Percentiles rank a stretch among this genome's conserved stretches.
Evolutionary conservation across 306 rosid genomes (phyloP).

Genomic region (Gleditsia sinensis): DNA sequence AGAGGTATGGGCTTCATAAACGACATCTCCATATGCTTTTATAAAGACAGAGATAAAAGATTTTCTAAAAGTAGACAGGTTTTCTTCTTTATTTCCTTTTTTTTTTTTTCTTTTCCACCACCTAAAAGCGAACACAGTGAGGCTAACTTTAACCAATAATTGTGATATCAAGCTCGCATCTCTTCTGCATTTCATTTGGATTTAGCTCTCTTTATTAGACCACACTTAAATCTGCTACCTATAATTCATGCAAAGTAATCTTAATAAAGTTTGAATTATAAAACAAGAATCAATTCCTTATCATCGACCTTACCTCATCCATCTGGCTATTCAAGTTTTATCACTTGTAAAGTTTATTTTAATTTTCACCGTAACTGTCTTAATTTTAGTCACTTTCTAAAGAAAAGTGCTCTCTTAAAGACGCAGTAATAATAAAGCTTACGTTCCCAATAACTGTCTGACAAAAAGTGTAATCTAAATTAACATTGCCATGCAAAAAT

Average conservation of each 20-base stretch:
- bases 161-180: conserved; percentile 21
- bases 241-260: conserved; percentile 15
- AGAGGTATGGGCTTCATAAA: conserved; percentile 38
- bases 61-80: conserved; percentile 29
- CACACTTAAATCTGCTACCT: conserved; percentile 28
- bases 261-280: background rate
- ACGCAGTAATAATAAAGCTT: no score
- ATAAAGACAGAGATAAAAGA: conserved; percentile 42
- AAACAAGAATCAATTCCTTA: background rate
- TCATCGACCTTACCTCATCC: background rate
- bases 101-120: conserved; percentile 25
- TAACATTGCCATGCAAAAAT: no score
- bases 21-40: conserved; percentile 41
- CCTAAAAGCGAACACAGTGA: conserved; percentile 20
- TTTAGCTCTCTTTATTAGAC: conserved; percentile 12
- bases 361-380: no score
- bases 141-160: conserved; percentile 42
- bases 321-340: no score
- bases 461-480: no score
- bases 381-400: no score
- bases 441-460: no score
- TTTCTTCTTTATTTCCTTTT: conserved; percentile 8
- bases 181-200: conserved; percentile 29
- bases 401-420: no score
- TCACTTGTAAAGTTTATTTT: no score